These are phyloP conservation scores for Colletotrichum tropicicola DNA, from an alignment of 2,329 filamentous ascomycete genomes.

Conservation along the genomic window DNA sequence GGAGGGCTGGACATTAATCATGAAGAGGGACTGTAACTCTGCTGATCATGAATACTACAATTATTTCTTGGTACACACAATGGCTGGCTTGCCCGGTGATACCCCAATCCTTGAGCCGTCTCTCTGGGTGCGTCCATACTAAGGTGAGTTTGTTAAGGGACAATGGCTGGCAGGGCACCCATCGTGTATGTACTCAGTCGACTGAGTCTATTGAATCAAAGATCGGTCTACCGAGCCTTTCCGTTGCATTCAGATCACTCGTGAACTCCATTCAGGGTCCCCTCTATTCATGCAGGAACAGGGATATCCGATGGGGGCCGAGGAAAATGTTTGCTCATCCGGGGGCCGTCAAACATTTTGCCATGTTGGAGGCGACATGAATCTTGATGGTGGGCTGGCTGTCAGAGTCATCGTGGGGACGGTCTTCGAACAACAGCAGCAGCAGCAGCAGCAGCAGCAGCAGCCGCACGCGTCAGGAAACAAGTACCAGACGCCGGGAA, in stretches of 20 bases:
- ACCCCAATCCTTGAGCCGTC: not conserved
- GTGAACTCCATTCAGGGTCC: slow-evolving; percentile 9
- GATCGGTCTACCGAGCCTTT: no score
- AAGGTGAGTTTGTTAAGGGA: not conserved
- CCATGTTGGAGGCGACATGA: not conserved
- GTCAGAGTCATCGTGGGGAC: no score
- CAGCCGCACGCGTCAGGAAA: not conserved
- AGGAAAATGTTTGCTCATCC: not conserved
- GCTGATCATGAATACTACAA: not conserved
- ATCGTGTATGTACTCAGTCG: no score
- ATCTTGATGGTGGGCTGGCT: not conserved
- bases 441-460: no score
- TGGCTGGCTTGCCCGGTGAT: not conserved
- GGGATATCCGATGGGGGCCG: not conserved
- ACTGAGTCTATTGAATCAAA: no score
- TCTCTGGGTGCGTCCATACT: not conserved
- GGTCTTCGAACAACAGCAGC: no score
- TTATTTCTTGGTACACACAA: not conserved
- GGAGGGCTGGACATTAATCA: slow-evolving; percentile 12
- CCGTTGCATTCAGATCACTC: no score
- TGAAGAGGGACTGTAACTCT: not conserved
- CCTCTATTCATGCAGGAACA: not conserved
- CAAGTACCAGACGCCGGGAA: not conserved
- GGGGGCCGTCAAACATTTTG: not conserved
- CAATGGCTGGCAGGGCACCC: not conserved